Conservation (phyloP, 139 green algal genomes). For the Diplosphaera chodatii region DNA sequence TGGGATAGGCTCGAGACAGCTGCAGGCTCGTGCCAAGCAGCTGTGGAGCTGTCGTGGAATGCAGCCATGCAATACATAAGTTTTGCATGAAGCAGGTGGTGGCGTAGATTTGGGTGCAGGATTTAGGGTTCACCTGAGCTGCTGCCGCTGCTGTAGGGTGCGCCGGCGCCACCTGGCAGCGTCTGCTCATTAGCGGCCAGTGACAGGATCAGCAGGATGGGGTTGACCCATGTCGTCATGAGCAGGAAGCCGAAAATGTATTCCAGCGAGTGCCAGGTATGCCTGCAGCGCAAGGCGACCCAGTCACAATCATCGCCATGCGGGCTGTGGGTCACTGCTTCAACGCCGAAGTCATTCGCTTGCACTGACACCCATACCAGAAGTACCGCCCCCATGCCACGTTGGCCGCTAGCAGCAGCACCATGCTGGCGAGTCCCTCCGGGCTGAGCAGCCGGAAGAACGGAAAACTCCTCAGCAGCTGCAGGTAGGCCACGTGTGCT, state of each 20-base stretch:
- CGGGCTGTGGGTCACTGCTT: too few relatives aligned
- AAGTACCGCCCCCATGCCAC: constrained; percentile 27
- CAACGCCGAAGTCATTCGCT: too few relatives aligned
- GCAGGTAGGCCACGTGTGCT: constrained; percentile 26
- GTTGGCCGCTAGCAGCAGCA: constrained; percentile 16
- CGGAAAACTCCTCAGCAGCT: constrained; percentile 30
- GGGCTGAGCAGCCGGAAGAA: constrained; percentile 21
- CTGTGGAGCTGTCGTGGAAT: too few relatives aligned
- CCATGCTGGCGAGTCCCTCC: constrained; percentile 16
- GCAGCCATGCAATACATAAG: too few relatives aligned
- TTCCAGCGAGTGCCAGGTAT: constrained; percentile 28
- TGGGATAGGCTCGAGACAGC: too few relatives aligned
- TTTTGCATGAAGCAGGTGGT: too few relatives aligned
- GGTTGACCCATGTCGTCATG: constrained; percentile 34
- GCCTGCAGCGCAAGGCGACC: not conserved
- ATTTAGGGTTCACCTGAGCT: not conserved
- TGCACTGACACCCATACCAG: too few relatives aligned
- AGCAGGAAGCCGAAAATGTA: constrained; percentile 47
- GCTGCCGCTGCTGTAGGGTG: not conserved
- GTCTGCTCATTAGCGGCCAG: constrained; percentile 36
- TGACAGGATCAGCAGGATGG: constrained; percentile 34
- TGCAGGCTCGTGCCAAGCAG: too few relatives aligned
- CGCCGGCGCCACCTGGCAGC: constrained; percentile 21
- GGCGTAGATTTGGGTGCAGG: too few relatives aligned
- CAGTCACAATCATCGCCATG: too few relatives aligned